These are phyloP conservation scores for Trametes cubensis DNA, from an alignment of 768 basidiomycete genomes.

Conservation along the genomic window DNA sequence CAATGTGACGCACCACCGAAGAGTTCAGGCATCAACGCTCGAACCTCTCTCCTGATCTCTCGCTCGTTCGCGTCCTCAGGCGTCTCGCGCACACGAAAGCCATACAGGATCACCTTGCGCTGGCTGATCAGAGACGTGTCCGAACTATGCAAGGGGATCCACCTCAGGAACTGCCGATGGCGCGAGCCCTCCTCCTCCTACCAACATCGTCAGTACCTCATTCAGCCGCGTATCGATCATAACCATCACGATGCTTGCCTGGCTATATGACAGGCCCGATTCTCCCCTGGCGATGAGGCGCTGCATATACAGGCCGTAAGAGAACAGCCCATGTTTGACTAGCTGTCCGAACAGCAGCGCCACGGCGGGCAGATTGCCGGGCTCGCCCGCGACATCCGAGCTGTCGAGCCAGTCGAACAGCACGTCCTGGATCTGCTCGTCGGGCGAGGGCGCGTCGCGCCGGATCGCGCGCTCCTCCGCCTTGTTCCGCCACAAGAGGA, in stretches of 20 bases:
- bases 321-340: conserved; percentile 69
- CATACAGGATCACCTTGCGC: conserved; percentile 70
- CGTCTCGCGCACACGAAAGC: conserved; percentile 65
- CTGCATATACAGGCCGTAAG: conserved; percentile 75
- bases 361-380: conserved; percentile 57
- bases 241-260: conserved; percentile 35
- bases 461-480: conserved; percentile 65
- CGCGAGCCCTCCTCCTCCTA: conserved; percentile 53
- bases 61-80: conserved; percentile 73
- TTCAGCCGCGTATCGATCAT: neutral
- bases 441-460: conserved; percentile 60
- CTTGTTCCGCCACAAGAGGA: conserved; percentile 62
- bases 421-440: conserved; percentile 70
- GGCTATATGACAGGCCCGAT: conserved; percentile 52
- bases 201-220: neutral
- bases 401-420: conserved; percentile 83
- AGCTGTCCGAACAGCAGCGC: conserved; percentile 74
- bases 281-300: conserved; percentile 83
- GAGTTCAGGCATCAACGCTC: conserved; percentile 62
- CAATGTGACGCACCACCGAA: conserved; percentile 55
- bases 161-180: conserved; percentile 69
- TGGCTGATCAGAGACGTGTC: conserved; percentile 65
- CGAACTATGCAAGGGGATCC: conserved; percentile 69
- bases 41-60: conserved; percentile 71
- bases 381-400: conserved; percentile 61